These are phyloP conservation scores for Cadophora malorum DNA, from an alignment of 2,329 filamentous ascomycete genomes.

Conservation along the genomic window DNA sequence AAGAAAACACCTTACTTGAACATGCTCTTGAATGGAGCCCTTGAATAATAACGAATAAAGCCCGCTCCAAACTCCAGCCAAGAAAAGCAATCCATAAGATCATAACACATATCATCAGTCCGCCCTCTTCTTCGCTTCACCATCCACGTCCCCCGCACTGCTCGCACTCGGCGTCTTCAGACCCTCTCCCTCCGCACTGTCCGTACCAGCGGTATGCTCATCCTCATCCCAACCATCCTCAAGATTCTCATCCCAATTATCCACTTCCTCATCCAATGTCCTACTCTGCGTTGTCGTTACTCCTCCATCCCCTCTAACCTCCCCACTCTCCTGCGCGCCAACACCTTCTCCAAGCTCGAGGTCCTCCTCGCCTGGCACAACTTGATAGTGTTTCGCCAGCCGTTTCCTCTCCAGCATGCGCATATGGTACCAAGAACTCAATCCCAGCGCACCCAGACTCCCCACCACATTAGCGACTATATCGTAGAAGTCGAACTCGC, in stretches of 20 bases:
- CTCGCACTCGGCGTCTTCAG: constrained; percentile 46
- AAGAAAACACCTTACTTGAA: constrained; percentile 9
- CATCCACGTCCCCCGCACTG: constrained; percentile 43
- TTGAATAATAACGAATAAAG: background rate
- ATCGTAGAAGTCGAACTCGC: constrained; percentile 78
- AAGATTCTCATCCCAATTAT: constrained; percentile 92
- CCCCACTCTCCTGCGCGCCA: constrained; percentile 67
- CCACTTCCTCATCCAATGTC: constrained; percentile 79
- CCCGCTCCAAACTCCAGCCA: constrained; percentile 13
- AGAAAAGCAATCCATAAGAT: constrained; percentile 32
- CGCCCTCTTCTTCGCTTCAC: constrained; percentile 43
- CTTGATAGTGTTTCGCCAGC: constrained; percentile 73
- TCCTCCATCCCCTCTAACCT: constrained; percentile 50
- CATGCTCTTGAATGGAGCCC: background rate
- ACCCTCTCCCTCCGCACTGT: constrained; percentile 42
- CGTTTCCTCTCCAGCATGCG: constrained; percentile 92
- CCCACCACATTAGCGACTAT: constrained; percentile 88
- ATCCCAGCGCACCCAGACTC: constrained; percentile 70
- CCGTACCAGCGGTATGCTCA: constrained; percentile 46
- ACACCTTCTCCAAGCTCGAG: constrained; percentile 75
- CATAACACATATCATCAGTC: constrained; percentile 40
- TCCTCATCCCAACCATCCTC: constrained; percentile 67
- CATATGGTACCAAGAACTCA: constrained; percentile 92
- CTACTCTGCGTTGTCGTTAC: constrained; percentile 31
- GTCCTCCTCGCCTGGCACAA: constrained; percentile 71